Evolutionary conservation across 768 basidiomycete genomes (phyloP), one percentile per base, ranked within the genome.

Genomic region (Collybiopsis luxurians): DNA sequence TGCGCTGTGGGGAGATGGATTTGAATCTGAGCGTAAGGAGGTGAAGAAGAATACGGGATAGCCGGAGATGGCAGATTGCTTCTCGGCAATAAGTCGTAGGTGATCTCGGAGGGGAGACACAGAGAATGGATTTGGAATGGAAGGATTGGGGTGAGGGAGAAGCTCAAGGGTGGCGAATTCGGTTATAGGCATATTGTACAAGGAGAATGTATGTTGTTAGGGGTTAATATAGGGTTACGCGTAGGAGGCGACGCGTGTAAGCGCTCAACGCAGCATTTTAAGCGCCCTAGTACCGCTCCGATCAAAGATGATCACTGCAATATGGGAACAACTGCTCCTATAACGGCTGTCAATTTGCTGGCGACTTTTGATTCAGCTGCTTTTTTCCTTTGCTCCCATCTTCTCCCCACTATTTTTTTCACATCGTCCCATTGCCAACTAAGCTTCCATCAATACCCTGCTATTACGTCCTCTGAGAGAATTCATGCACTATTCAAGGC

Each of bases 121-220:
- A n/a, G n/a, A n/a, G n/a, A n/a, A n/a, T 59, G 55, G 4, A 68
- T 63, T 45, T 23, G 23, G 6, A 70, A 71, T 13, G 69, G 61
- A n/a, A 31, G 70, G 53, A 42, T 65, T 65, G 50, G 71, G 55
- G 0, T 73, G 70, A 9, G 65, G 63, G 34, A 68, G 60, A 55
- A 79, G 64, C 19, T 64, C 64, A 43, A 81, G 65, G 50, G 64
- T 70, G 21, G 71, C 73, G 30, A 77, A 69, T 66, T 81, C 79
- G 34, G 75, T 78, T 57, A 81, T 69, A 7, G 78, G 59, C 78
- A 80, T 78, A n/a, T n/a, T n/a, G n/a, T n/a, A n/a, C n/a, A n/a
- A n/a, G n/a, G n/a, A n/a, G n/a, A n/a, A n/a, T n/a, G n/a, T n/a
- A n/a, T n/a, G n/a, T n/a, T n/a, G n/a, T n/a, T n/a, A n/a, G n/a